Conservation (phyloP, 108 stramenopile species). For the Nitzschia inconspicua region DNA sequence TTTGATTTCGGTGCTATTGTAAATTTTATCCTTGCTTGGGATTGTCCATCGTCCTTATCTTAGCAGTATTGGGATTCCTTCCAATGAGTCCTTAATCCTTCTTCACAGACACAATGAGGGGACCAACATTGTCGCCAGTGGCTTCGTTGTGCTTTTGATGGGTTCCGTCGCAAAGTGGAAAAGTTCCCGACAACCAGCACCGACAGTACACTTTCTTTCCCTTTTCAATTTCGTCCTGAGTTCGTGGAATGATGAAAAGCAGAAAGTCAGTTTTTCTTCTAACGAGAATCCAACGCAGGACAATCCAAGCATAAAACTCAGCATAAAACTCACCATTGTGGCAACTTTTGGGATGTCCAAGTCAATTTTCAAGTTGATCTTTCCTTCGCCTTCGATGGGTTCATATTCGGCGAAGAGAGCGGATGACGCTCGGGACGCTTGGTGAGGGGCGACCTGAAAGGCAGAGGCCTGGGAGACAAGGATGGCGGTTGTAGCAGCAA, state of each 20-base stretch:
- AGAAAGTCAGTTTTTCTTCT: too few relatives aligned
- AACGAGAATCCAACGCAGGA: too few relatives aligned
- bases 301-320: too few relatives aligned
- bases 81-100: too few relatives aligned
- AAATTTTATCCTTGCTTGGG: too few relatives aligned
- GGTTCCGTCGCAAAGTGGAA: conserved; percentile 81
- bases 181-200: conserved; percentile 86
- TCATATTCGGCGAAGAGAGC: conserved; percentile 22
- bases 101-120: conserved; percentile 73
- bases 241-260: too few relatives aligned
- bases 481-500: neutral
- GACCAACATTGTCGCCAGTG: conserved; percentile 86
- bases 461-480: conserved; percentile 9
- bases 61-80: too few relatives aligned
- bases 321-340: too few relatives aligned
- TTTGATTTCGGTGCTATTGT: too few relatives aligned
- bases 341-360: conserved; percentile 66
- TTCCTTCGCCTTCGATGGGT: conserved; percentile 24
- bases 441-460: conserved; percentile 11
- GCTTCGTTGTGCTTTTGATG: conserved; percentile 84
- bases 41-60: too few relatives aligned
- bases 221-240: conserved; percentile 25
- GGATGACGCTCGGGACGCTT: neutral
- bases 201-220: conserved; percentile 85
- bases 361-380: conserved; percentile 64